Evolutionary conservation across 192 early-diverging fungal genomes (phyloP).

Genomic region (Mortierella claussenii): DNA sequence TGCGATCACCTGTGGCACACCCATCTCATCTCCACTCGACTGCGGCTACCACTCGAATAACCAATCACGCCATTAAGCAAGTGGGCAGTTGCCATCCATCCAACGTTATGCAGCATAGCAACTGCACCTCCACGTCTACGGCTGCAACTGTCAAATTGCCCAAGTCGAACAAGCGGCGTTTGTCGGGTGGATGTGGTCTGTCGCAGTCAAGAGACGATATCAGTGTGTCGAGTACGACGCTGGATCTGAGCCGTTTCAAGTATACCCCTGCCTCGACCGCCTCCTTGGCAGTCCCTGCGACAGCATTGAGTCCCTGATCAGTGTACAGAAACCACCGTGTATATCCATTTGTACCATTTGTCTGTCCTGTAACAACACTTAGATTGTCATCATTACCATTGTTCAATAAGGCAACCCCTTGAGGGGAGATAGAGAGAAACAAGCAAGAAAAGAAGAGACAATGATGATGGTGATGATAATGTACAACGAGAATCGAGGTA

Average conservation of each 20-base stretch:
- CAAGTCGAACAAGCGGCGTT: neutral
- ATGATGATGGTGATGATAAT: neutral
- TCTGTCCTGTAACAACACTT: too few relatives aligned
- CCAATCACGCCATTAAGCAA: neutral
- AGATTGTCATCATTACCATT: too few relatives aligned
- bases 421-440: neutral
- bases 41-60: neutral
- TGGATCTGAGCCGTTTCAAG: conserved; percentile 27
- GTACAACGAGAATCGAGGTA: neutral
- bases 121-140: neutral
- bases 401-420: neutral
- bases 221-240: neutral
- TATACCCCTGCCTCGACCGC: conserved; percentile 9
- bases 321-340: neutral
- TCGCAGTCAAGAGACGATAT: conserved; percentile 1
- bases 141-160: neutral
- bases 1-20: too few relatives aligned
- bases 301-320: neutral
- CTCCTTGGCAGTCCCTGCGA: neutral
- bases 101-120: neutral
- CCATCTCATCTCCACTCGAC: too few relatives aligned
- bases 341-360: too few relatives aligned
- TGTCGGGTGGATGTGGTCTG: neutral
- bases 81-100: neutral
- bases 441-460: neutral